Evolutionary conservation across 1,139 yeast genomes (phyloP).

Genomic region (Suhomyces bokatorum): DNA sequence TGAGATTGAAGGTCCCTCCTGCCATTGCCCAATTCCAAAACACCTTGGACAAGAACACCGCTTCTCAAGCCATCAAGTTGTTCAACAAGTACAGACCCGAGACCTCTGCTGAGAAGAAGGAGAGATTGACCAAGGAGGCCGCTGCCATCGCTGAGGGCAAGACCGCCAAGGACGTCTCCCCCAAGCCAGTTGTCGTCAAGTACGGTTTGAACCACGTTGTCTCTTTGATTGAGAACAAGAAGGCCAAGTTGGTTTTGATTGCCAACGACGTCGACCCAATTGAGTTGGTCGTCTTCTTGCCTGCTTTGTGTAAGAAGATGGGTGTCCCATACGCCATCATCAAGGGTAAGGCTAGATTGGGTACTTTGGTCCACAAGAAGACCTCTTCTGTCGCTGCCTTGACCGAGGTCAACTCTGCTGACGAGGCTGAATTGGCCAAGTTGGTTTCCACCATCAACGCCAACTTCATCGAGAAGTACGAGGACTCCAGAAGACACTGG

Average conservation of each 20-base stretch:
- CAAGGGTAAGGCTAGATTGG: slow-evolving; percentile 98
- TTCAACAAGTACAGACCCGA: slow-evolving; percentile 99
- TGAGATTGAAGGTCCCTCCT: slow-evolving; percentile 99
- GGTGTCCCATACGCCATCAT: slow-evolving; percentile 98
- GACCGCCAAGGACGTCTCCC: slow-evolving; percentile 24
- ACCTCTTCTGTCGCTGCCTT: too few relatives aligned
- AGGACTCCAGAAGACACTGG: slow-evolving; percentile 97
- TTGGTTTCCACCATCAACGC: too few relatives aligned
- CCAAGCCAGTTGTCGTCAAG: slow-evolving; percentile 59
- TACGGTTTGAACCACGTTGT: slow-evolving; percentile 99
- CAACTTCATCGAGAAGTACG: slow-evolving; percentile 90
- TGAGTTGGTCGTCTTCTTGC: too few relatives aligned
- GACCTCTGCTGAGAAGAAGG: slow-evolving; percentile 95
- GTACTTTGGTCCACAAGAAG: slow-evolving; percentile 96
- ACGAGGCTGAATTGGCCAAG: too few relatives aligned
- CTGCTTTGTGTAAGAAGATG: slow-evolving; percentile 98
- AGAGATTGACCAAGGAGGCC: slow-evolving; percentile 92
- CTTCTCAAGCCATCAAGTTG: slow-evolving; percentile 93
- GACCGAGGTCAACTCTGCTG: too few relatives aligned
- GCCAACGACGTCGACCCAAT: too few relatives aligned
- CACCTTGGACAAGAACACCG: slow-evolving; percentile 97
- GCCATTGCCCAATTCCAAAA: slow-evolving; percentile 94
- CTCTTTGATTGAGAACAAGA: slow-evolving; percentile 94
- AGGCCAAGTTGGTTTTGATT: too few relatives aligned
- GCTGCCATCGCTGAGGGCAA: slow-evolving; percentile 53